Base-by-base conservation (phyloP, 306 rosid genomes). In the Coriaria nepalensis region DNA sequence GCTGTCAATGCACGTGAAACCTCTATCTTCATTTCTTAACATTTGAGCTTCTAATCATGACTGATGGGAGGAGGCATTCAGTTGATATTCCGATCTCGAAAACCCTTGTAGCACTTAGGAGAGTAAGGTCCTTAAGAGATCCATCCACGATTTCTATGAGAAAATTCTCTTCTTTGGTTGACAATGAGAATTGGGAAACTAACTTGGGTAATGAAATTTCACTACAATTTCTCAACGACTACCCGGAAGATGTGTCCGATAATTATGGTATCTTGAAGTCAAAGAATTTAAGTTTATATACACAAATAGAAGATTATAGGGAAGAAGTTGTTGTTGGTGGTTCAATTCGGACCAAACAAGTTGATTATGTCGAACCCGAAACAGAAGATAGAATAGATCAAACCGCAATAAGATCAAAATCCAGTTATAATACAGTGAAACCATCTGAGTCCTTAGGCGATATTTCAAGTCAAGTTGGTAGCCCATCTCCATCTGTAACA, bases 111-210 rank as follows among this genome's bases (percentile, higher is more conserved):
- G 86, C 86, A 37, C 56, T 86, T 69, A 66, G 90, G 86, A 82
- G 94, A 49, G 94, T 86, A 37, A 72, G 83, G 80, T 86, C 96
- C 52, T 53, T 86, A 63, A 82, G 90, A 68, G 96, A 86, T 75
- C 96, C 96, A 0, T 70, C 93, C 0, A 86, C 96, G 33, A 73
- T 69, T 62, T 68, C 86, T 33, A 77, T 71, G 73, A 66, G 60
- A 70, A 86, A 79, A 50, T 83, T 66, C 59, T 68, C 79, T 45
- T 46, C 74, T 33, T 61, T 66, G 45, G 53, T 72, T 53, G 96
- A 82, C 20, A 68, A 74, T 67, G 67, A 61, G n/a, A 79, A 79
- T n/a, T 86, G 96, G 96, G 94, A 86, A 34, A 77, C 65, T 10
- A 50, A 79, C 75, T 66, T 74, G 0, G 51, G 40, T 34, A 67